Evolutionary conservation across 73 alveolate genomes (phyloP), one percentile per base, ranked within the genome.

Genomic region (Paramecium octaurelia): DNA sequence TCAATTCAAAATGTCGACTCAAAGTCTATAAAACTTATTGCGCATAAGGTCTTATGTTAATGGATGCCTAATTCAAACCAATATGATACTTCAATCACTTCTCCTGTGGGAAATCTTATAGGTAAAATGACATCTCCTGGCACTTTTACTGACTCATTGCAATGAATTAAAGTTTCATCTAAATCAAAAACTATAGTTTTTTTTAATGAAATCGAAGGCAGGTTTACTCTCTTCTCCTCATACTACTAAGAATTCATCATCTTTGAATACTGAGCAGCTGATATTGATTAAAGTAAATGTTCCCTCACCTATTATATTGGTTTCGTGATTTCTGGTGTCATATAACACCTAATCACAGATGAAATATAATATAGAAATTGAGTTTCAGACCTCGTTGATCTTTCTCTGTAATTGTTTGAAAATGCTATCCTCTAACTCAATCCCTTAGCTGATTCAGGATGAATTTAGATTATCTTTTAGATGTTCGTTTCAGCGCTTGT

Each of bases 31-130:
- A 24, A 27, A 85, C 83, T 24, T 93, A 92, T n/a, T 54, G 57
- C 8, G 93, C 96, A 91, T 58, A 77, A 14, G 96, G 96, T 38
- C 96, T 58, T 3, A 93, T 90, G 27, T 93, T 93, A 16, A 93
- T 90, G 2, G 92, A 87, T 21, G 95, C 95, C 95, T 92, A 92
- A 11, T 54, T 36, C 6, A 27, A 83, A 16, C n/a, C 4, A 18
- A 6, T 54, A 71, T 18, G 8, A 60, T 92, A 92, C 95, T 18
- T 92, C 95, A 6, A 92, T 92, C 9, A 76, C 59, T 0, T 92
- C 93, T 16, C 92, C 92, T 35, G 85, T 85, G 5, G 93, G 93
- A 59, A 92, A 92, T 87, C 71, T 87, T 18, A 87, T 87, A 9
- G 93, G 93, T 5, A 87, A 43, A 14, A 87, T 87, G 6, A 87